phyloP scores from a whole-genome alignment of 2,329 filamentous ascomycete genomes.

The Malbranchea zuffiana region DNA sequence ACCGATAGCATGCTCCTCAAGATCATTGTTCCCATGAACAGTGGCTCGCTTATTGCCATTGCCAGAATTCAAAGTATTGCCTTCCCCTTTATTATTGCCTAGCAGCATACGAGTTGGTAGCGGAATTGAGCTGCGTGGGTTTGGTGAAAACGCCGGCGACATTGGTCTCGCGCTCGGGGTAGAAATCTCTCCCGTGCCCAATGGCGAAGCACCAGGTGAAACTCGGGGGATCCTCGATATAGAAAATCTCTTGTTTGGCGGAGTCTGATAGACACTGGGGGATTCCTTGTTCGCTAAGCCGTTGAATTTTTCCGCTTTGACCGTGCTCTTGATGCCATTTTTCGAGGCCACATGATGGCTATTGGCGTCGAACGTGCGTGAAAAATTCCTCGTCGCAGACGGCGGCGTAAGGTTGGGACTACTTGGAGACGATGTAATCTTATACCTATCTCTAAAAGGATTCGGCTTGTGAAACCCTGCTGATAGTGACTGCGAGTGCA shows the following conservation, averaged over 20 bases:
- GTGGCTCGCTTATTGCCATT: background rate
- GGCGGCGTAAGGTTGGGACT: slow-evolving; percentile 1
- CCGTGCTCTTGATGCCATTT: too few relatives aligned
- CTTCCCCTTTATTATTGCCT: slow-evolving; percentile 2
- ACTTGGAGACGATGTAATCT: background rate
- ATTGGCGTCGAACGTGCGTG: slow-evolving; percentile 10
- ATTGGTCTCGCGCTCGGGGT: background rate
- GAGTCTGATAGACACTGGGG: slow-evolving; percentile 1
- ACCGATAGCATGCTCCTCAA: background rate
- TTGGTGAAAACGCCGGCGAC: slow-evolving; percentile 10
- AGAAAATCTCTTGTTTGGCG: background rate
- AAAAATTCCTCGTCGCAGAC: slow-evolving; percentile 6
- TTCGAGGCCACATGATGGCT: too few relatives aligned
- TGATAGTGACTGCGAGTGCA: too few relatives aligned
- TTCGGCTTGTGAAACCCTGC: too few relatives aligned
- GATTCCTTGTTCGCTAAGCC: background rate
- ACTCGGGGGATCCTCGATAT: slow-evolving; percentile 14
- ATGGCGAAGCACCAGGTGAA: slow-evolving; percentile 9
- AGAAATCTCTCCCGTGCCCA: slow-evolving; percentile 2
- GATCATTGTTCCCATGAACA: background rate
- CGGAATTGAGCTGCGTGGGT: slow-evolving; percentile 14
- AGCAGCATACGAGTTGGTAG: slow-evolving; percentile 13
- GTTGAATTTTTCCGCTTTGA: background rate
- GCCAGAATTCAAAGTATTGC: background rate
- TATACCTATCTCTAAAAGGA: slow-evolving; percentile 12